Evolutionary conservation across 2,329 filamentous ascomycete species (phyloP).

Genomic region (Calycina marina): DNA sequence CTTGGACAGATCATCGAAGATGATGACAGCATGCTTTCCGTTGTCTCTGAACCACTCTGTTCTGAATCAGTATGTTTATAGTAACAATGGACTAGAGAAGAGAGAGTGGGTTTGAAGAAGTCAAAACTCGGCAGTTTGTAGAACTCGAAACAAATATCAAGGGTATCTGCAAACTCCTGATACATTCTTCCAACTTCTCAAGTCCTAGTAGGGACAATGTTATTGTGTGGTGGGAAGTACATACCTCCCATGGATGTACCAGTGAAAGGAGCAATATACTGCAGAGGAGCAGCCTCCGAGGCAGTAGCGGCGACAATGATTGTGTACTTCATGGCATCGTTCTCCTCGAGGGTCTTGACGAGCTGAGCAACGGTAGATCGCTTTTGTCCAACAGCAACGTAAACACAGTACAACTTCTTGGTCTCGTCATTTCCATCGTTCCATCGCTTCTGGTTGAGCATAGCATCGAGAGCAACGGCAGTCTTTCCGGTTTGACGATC

Average conservation of each 20-base stretch:
- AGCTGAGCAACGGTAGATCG: slow-evolving; percentile 98
- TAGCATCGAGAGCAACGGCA: slow-evolving; percentile 92
- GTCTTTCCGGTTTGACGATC: slow-evolving; percentile 99
- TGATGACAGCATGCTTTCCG: slow-evolving; percentile 76
- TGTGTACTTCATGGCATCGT: slow-evolving; percentile 98
- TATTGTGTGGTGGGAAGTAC: neutral
- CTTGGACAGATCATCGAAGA: slow-evolving; percentile 95
- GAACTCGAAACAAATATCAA: no score
- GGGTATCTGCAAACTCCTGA: no score
- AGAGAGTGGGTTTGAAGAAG: no score
- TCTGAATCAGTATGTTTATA: no score
- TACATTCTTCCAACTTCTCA: no score
- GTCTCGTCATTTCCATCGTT: slow-evolving; percentile 74
- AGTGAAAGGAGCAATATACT: slow-evolving; percentile 91
- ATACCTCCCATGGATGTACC: slow-evolving; percentile 32
- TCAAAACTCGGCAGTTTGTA: no score
- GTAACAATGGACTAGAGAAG: no score
- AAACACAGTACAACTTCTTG: slow-evolving; percentile 99
- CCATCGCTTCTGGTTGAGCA: slow-evolving; percentile 99
- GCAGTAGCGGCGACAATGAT: slow-evolving; percentile 91
- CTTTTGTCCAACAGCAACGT: slow-evolving; percentile 99
- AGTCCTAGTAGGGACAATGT: no score
- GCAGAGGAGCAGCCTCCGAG: slow-evolving; percentile 83
- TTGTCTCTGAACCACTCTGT: slow-evolving; percentile 58
- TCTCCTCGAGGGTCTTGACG: slow-evolving; percentile 99